These are phyloP conservation scores for Quercus lobata DNA, from an alignment of 331 rosid genomes.

Conservation along the genomic window DNA sequence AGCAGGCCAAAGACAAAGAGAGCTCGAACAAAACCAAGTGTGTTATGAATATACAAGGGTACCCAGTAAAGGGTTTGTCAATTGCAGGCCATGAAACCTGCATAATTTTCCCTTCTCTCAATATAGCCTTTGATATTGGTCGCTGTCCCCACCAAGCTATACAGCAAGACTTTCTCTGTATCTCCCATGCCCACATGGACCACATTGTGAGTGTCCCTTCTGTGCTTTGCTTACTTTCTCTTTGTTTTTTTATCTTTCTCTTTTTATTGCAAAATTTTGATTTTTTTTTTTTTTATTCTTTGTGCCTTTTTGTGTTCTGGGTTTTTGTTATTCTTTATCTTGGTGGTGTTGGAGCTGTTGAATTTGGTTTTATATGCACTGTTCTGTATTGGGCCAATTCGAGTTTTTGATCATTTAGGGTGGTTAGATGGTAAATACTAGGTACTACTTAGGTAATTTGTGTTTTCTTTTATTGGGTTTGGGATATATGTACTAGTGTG, in stretches of 20 bases:
- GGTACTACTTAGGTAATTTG: neutral
- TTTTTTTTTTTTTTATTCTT: neutral
- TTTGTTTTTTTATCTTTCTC: neutral
- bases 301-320: neutral
- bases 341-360: neutral
- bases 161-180: slow-evolving; percentile 64
- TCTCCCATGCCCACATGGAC: slow-evolving; percentile 96
- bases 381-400: neutral
- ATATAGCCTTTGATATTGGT: slow-evolving; percentile 80
- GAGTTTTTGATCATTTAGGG: neutral
- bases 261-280: neutral
- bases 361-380: neutral
- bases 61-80: slow-evolving; percentile 73
- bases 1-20: slow-evolving; percentile 28
- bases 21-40: slow-evolving; percentile 37
- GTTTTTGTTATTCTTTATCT: neutral
- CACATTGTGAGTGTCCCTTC: slow-evolving; percentile 71
- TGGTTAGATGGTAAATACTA: neutral
- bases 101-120: slow-evolving; percentile 62
- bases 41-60: slow-evolving; percentile 61
- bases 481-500: neutral
- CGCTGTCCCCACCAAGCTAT: slow-evolving; percentile 94
- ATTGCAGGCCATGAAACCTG: slow-evolving; percentile 92
- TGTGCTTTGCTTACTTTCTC: neutral
- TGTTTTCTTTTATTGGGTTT: neutral